phyloP scores from a whole-genome alignment of 345 rosid genomes.

The Ceriops zippeliana region DNA sequence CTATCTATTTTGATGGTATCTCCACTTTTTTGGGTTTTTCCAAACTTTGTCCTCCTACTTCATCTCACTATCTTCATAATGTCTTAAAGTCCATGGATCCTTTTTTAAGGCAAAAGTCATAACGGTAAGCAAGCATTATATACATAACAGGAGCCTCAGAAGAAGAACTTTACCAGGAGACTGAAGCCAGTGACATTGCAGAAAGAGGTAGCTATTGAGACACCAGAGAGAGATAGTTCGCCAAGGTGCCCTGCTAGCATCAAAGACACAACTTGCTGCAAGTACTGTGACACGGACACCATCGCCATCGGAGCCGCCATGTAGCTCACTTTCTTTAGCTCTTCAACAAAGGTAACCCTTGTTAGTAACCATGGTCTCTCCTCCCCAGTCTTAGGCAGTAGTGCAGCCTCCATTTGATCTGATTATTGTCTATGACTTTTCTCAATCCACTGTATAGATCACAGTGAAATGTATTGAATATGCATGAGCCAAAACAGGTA shows the following conservation, averaged over 20 bases:
- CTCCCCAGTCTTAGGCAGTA: not conserved
- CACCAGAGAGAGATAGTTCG: constrained; percentile 24
- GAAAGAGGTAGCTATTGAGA: constrained; percentile 27
- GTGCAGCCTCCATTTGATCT: constrained; percentile 1
- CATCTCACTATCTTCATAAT: too few species aligned
- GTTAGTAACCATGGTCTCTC: constrained; percentile 7
- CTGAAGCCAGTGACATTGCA: constrained; percentile 29
- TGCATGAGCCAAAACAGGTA: too few species aligned
- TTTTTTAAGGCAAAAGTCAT: too few species aligned
- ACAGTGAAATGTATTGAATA: too few species aligned
- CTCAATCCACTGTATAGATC: too few species aligned
- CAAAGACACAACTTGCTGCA: constrained; percentile 20
- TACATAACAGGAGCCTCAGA: too few species aligned
- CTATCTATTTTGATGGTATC: too few species aligned
- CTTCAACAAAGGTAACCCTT: constrained; percentile 3
- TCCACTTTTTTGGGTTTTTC: too few species aligned
- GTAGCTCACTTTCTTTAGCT: constrained; percentile 27
- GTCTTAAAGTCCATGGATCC: too few species aligned
- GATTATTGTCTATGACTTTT: too few species aligned
- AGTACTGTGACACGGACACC: constrained; percentile 15
- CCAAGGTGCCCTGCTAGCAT: constrained; percentile 39
- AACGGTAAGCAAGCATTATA: too few species aligned
- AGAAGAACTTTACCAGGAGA: constrained; percentile 6
- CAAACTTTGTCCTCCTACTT: too few species aligned
- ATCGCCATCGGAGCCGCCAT: constrained; percentile 34